These are phyloP conservation scores for Malassezia arunalokei DNA, from an alignment of 1,284 basidiomycete species.

Conservation along the genomic window DNA sequence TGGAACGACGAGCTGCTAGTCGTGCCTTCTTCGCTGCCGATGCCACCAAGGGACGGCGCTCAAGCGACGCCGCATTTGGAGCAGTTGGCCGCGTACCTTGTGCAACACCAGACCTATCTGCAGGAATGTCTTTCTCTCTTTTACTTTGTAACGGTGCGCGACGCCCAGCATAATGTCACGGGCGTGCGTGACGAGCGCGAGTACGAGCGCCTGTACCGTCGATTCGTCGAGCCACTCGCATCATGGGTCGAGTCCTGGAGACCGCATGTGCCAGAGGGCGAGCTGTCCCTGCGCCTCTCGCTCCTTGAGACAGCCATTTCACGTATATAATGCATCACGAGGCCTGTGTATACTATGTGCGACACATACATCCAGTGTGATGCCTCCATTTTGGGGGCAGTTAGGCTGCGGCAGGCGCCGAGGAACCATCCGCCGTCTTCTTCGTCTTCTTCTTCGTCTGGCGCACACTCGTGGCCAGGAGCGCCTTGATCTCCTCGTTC, in stretches of 20 bases:
- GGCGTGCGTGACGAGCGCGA: neutral
- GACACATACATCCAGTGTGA: neutral
- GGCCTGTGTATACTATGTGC: neutral
- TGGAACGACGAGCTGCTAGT: constrained; percentile 6
- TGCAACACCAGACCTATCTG: constrained; percentile 6
- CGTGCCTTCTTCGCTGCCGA: neutral
- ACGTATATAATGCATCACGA: neutral
- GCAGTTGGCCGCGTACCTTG: constrained; percentile 1
- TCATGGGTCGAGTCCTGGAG: neutral
- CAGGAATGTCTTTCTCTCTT: constrained; percentile 14
- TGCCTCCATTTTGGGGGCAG: neutral
- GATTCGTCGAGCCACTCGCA: constrained; percentile 3
- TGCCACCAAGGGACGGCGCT: neutral
- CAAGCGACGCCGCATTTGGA: neutral
- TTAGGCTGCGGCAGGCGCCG: neutral
- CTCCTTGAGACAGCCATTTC: constrained; percentile 3
- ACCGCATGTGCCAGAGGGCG: neutral
- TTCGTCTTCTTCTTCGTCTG: constrained; percentile 86
- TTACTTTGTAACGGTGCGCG: constrained; percentile 9
- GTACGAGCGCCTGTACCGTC: constrained; percentile 5
- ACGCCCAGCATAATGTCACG: constrained; percentile 8
- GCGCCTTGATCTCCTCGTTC: constrained; percentile 51
- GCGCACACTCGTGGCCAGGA: constrained; percentile 66
- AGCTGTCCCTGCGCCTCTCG: neutral
- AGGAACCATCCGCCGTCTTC: constrained; percentile 52